These are phyloP conservation scores for Delphinella strobiligena DNA, from an alignment of 2,329 filamentous ascomycete species.

Conservation along the genomic window DNA sequence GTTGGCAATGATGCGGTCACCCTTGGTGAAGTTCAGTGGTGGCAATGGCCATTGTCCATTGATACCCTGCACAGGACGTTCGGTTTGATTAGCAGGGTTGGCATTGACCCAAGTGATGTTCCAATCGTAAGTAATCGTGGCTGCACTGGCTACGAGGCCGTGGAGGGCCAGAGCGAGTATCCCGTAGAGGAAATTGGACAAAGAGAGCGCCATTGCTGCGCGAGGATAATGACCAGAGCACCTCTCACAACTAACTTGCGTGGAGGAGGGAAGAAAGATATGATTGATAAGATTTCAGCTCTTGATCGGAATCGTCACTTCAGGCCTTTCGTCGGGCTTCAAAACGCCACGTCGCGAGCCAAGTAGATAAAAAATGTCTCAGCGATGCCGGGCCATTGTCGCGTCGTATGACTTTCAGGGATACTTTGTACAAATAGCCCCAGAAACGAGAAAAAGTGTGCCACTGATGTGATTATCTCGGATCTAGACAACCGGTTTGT, in stretches of 20 bases:
- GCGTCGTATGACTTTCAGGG: neutral
- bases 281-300: conserved; percentile 13
- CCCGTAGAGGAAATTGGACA: conserved; percentile 30
- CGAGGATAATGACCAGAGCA: neutral
- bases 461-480: neutral
- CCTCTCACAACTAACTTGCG: neutral
- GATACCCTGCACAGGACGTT: conserved; percentile 50
- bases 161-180: conserved; percentile 18
- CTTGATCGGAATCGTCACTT: too few relatives aligned
- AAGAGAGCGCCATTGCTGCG: conserved; percentile 29
- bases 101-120: conserved; percentile 43
- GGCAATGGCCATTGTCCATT: conserved; percentile 65
- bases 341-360: too few relatives aligned
- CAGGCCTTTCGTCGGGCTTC: too few relatives aligned
- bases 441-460: too few relatives aligned
- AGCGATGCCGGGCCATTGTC: neutral
- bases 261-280: conserved; percentile 5
- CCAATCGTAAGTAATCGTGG: conserved; percentile 37
- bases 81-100: conserved; percentile 41
- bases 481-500: neutral
- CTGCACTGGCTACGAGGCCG: conserved; percentile 11
- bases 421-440: too few relatives aligned
- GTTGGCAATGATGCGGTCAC: conserved; percentile 58
- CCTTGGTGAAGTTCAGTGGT: conserved; percentile 59
- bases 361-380: neutral